Evolutionary conservation across 495 filamentous ascomycete species (phyloP).

Genomic region (Trichoderma erinaceum): DNA sequence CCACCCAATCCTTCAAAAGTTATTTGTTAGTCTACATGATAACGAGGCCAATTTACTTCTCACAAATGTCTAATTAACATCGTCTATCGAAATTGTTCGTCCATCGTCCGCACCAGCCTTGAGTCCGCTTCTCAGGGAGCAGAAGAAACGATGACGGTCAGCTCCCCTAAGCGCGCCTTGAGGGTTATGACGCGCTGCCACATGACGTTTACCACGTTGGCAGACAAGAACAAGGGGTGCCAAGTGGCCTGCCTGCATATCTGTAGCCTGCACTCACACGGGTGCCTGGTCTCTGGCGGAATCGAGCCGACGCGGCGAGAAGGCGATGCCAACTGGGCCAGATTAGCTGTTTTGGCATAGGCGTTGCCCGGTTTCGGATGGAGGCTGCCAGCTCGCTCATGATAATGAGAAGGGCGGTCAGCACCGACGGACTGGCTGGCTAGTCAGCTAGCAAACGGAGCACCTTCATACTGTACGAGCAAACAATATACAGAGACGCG

Average conservation of each 20-base stretch:
- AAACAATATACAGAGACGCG: background rate
- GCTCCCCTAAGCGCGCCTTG: conserved; percentile 4
- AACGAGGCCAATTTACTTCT: background rate
- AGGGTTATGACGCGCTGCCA: conserved; percentile 12
- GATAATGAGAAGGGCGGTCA: conserved; percentile 7
- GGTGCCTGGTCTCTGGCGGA: conserved; percentile 14
- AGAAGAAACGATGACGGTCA: conserved; percentile 1
- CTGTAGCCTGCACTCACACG: conserved; percentile 5
- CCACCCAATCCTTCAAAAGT: background rate
- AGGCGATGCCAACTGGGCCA: conserved; percentile 9
- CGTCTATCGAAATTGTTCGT: background rate
- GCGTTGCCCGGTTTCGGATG: conserved; percentile 7
- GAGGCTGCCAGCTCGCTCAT: background rate
- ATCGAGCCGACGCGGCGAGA: conserved; percentile 13
- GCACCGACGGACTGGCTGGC: conserved; percentile 1
- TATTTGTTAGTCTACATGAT: background rate
- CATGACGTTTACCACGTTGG: conserved; percentile 12
- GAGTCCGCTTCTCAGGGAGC: background rate
- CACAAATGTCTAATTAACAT: background rate
- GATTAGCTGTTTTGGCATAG: conserved; percentile 8
- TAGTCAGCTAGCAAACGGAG: background rate
- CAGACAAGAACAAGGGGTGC: conserved; percentile 13
- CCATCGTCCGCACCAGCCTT: background rate
- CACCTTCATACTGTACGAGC: background rate
- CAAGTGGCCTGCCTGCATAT: conserved; percentile 13